phyloP scores from a whole-genome alignment of 495 filamentous ascomycete genomes.

The Aspergillus nanangensis region DNA sequence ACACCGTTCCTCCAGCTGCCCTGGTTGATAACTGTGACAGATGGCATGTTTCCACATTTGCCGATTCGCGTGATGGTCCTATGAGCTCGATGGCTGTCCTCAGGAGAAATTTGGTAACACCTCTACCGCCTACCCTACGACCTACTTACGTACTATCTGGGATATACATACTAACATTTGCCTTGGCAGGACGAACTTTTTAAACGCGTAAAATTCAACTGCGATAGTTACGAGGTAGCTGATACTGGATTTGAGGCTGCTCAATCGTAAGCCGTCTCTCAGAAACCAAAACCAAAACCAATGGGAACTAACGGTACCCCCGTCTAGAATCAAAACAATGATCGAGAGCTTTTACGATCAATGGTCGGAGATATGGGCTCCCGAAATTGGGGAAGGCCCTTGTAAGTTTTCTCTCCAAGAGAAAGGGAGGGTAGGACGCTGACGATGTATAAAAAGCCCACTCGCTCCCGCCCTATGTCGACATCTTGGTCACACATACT shows the following conservation, averaged over 20 bases:
- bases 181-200: slow-evolving; percentile 53
- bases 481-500: slow-evolving; percentile 70
- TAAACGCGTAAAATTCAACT: slow-evolving; percentile 54
- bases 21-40: slow-evolving; percentile 61
- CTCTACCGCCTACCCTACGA: neutral
- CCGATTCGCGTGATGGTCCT: slow-evolving; percentile 63
- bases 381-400: slow-evolving; percentile 53
- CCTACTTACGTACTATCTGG: too few relatives aligned
- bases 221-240: slow-evolving; percentile 51
- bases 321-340: slow-evolving; percentile 50
- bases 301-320: too few relatives aligned
- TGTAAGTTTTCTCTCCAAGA: slow-evolving; percentile 26
- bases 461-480: slow-evolving; percentile 65
- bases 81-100: slow-evolving; percentile 65
- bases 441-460: slow-evolving; percentile 36
- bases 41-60: slow-evolving; percentile 60
- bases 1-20: slow-evolving; percentile 59
- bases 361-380: slow-evolving; percentile 59
- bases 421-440: neutral
- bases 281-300: too few relatives aligned
- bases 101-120: slow-evolving; percentile 58
- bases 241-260: slow-evolving; percentile 51
- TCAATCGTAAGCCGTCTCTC: slow-evolving; percentile 45
- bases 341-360: slow-evolving; percentile 59
- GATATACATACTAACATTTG: neutral